Evolutionary conservation across 2,329 filamentous ascomycete species (phyloP), one percentile per base, ranked within the genome.

Genomic region (Verticillium klebahnii): DNA sequence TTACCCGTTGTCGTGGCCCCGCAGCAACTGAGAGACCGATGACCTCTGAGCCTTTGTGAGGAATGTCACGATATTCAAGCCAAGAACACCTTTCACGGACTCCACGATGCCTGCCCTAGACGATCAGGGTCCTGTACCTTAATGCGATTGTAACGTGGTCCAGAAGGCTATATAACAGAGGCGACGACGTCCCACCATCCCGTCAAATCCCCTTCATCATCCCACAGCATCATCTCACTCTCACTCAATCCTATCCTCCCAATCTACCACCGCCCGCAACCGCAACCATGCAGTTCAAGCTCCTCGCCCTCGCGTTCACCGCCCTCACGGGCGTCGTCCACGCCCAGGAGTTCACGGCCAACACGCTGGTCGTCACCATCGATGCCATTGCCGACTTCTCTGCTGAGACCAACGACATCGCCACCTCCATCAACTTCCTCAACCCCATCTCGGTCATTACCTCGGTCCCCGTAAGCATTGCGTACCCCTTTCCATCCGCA

Each of bases 251-350:
- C n/a, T 6, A 45, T 17, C n/a, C 8, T n/a, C 9, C 39, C 39
- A 45, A 45, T 6, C 2, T 45, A 19, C 17, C 15, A 19, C 15
- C 15, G 7, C 8, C 37, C 14, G 14, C 17, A 57, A 57, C n/a
- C 17, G n/a, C 56, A 19, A 29, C 34, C 56, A 69, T 67, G 67
- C 62, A 64, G 39, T 61, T 67, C 64, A 67, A 68, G 59, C 7
- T 67, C 32, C 45, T 68, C 29, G 57, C 64, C 58, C n/a, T 67
- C 39, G 52, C 59, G 56, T 60, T 66, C 57, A n/a, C 65, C 61
- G 60, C 65, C 45, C 61, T 68, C 29, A 62, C 60, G 50, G 63
- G n/a, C 34, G 11, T n/a, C 61, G 19, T 60, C 63, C 3, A 60
- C 60, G 29, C 64, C 57, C 45, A 63, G 64, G 34, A 57, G 7